Conservation (phyloP, 306 rosid species). For the Quercus agrifolia region DNA sequence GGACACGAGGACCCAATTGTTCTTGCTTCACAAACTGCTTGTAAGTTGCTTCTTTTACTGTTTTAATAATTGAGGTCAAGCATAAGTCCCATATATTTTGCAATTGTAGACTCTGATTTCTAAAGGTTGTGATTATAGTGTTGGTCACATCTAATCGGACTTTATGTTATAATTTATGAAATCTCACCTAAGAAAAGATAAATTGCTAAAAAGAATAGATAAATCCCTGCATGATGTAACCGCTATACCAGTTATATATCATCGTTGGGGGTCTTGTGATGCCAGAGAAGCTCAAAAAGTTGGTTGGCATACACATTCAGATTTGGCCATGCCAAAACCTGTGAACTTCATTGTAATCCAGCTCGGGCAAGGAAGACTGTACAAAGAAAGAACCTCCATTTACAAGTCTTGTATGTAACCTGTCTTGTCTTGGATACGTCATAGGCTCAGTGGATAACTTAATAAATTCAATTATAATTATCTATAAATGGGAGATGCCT, state of each 20-base stretch:
- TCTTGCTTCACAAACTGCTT: conserved; percentile 81
- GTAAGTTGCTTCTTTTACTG: conserved; percentile 42
- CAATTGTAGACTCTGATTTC: not conserved
- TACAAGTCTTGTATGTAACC: not conserved
- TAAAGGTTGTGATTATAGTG: not conserved
- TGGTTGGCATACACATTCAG: not conserved
- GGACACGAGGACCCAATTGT: conserved; percentile 54
- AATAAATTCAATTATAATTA: not conserved
- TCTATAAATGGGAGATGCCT: not conserved
- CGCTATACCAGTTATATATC: not conserved
- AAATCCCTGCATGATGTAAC: not conserved
- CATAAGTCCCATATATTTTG: not conserved
- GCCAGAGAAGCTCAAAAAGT: not conserved
- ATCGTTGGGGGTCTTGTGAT: not conserved
- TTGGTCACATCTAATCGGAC: too few relatives aligned
- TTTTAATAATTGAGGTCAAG: not conserved
- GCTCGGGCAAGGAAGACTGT: too few relatives aligned
- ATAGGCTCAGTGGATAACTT: not conserved
- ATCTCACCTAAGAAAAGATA: not conserved
- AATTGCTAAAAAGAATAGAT: not conserved
- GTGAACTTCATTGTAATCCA: too few relatives aligned
- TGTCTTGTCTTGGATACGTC: not conserved
- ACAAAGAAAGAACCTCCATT: not conserved
- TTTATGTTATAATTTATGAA: not conserved
- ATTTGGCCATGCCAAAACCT: not conserved